These are phyloP conservation scores for Pythium periplocum DNA, from an alignment of 352 stramenopile species.

Conservation along the genomic window DNA sequence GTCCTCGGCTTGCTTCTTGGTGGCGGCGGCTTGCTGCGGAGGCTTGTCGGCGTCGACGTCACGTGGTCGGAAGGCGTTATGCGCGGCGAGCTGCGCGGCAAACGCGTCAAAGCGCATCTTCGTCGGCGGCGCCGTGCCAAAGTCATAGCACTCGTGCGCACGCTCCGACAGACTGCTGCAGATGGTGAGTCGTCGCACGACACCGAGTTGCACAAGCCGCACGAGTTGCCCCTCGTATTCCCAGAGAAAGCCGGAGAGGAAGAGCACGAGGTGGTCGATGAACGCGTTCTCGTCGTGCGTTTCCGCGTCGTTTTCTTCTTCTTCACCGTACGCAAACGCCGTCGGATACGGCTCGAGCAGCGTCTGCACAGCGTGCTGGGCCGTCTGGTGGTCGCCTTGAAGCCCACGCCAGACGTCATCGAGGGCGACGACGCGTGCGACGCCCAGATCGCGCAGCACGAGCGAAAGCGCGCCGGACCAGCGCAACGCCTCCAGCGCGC, in stretches of 20 bases:
- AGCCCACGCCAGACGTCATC: conserved; percentile 27
- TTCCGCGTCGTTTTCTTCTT: no score
- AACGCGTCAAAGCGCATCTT: conserved; percentile 55
- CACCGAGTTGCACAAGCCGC: conserved; percentile 30
- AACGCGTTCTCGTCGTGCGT: no score
- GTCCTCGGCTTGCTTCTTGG: no score
- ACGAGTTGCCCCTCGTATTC: conserved; percentile 38
- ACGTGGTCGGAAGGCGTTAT: conserved; percentile 11
- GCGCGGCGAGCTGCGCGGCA: conserved; percentile 18
- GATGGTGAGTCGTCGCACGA: conserved; percentile 38
- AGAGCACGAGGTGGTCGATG: conserved; percentile 39
- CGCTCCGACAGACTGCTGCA: conserved; percentile 65
- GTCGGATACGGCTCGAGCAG: no score
- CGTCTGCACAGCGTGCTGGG: no score
- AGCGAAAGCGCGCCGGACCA: conserved; percentile 63
- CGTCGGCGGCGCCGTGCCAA: conserved; percentile 13
- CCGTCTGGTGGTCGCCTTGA: no score
- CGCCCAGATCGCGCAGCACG: conserved; percentile 53
- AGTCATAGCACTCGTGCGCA: conserved; percentile 66
- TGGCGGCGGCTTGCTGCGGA: no score
- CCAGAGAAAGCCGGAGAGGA: conserved; percentile 60
- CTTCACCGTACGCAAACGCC: no score
- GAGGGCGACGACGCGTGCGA: conserved; percentile 39
- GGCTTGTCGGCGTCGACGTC: no score
- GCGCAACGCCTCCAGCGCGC: conserved; percentile 55